Base-by-base conservation (phyloP, 2,329 filamentous ascomycete genomes). In the Zalaria obscura region DNA sequence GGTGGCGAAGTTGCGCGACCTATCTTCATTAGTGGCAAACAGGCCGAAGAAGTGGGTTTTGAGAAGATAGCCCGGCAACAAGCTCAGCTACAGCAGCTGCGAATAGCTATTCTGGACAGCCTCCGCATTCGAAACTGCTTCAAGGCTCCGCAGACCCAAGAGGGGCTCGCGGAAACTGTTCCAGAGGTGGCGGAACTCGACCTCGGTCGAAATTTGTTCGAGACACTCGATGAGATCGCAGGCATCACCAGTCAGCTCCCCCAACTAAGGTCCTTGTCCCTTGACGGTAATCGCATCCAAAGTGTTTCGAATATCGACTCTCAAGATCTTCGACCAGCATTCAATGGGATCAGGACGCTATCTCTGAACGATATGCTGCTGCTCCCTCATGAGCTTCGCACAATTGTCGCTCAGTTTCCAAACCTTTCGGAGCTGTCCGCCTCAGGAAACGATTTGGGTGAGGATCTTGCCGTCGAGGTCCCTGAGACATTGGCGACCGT, bases 41-140 rank as follows among this genome's bases (percentile, higher is more conserved):
- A 88, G 11, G 89, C 85, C 4, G 83, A 96, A 63, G 89, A 96
- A 63, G 76, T 96, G 29, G 91, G 91, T 27, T 96, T 96, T 52
- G 87, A 93, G 51, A 95, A 95, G 68, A 85, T 95, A 50, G 76
- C 82, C 35, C 73, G 73, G 49, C 77, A 88, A 61, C 78, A 93
- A 54, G 81, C 87, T 50, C 69, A 81, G 55, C 68, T 96, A 28
- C 68, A 80, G 41, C 83, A 91, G 52, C 70, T 96, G 45, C 80
- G 73, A 50, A 78, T 88, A 42, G 78, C 93, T 39, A 76, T 96
- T 33, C 68, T 98, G 5, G 88, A 96, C 62, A 79, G 81, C 9
- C 63, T 85, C 55, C 69, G 5, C 37, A 47, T 45, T 26, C 18
- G 18, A 18, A 35, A 42, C 2, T 31, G 27, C 2, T 27, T 33